Evolutionary conservation across 176 grass and related monocot species (phyloP).

Genomic region (Musa beccarii): DNA sequence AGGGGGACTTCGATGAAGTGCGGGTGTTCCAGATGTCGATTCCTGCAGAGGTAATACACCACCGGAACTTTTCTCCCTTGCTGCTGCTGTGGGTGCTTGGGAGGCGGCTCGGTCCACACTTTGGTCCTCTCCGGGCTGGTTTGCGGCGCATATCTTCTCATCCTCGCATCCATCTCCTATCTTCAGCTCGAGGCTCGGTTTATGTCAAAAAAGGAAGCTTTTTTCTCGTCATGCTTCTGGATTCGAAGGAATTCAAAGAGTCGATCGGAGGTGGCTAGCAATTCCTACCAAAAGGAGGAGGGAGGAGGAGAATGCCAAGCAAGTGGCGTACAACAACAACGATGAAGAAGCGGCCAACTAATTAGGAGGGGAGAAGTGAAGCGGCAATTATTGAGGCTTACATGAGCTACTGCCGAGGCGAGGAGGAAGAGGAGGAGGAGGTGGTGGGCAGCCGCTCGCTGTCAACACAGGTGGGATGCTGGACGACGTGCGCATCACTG

Average conservation of each 20-base stretch:
- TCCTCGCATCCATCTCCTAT: slow-evolving; percentile 31
- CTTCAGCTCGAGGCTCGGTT: not conserved
- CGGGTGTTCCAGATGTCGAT: slow-evolving; percentile 87
- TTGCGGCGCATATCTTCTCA: slow-evolving; percentile 25
- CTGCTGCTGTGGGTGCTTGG: slow-evolving; percentile 43
- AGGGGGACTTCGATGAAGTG: slow-evolving; percentile 98
- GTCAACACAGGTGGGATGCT: not conserved
- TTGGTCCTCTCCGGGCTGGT: slow-evolving; percentile 69
- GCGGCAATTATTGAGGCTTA: not conserved
- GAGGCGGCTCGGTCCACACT: slow-evolving; percentile 79
- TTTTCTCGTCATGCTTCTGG: not conserved
- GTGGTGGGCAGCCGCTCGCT: not conserved
- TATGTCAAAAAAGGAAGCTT: not conserved
- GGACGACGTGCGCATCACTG: not conserved
- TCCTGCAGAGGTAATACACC: slow-evolving; percentile 86
- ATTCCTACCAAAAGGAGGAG: too few species aligned
- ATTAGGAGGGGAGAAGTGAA: not conserved
- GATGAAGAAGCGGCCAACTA: not conserved
- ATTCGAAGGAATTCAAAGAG: not conserved
- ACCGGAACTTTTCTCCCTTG: slow-evolving; percentile 56
- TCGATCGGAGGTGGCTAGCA: not conserved
- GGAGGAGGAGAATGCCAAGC: not conserved
- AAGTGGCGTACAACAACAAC: not conserved
- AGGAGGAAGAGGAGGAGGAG: not conserved
- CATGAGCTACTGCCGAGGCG: not conserved